phyloP scores from a whole-genome alignment of 2,329 filamentous ascomycete species.

The Nakataea oryzae region DNA sequence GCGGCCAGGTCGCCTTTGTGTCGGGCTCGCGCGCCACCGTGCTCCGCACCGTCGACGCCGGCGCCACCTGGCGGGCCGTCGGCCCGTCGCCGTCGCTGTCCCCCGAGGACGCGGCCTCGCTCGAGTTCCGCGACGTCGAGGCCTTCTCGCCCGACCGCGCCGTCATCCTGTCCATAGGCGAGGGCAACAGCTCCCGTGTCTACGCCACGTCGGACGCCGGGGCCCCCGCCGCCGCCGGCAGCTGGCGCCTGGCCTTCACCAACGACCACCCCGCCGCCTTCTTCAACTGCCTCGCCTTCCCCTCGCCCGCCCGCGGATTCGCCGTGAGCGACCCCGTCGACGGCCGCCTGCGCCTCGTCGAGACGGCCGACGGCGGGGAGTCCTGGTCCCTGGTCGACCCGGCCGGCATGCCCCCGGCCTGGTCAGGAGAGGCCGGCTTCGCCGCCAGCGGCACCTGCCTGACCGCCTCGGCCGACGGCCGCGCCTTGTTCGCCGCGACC shows the following conservation, averaged over 20 bases:
- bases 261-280: constrained; percentile 19
- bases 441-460: constrained; percentile 23
- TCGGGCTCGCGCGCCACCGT: constrained; percentile 19
- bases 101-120: constrained; percentile 5
- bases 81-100: constrained; percentile 13
- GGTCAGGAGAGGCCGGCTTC: constrained; percentile 19
- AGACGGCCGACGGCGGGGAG: constrained; percentile 18
- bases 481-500: constrained; percentile 17
- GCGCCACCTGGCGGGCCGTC: constrained; percentile 18
- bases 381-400: constrained; percentile 15
- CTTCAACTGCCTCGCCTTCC: constrained; percentile 22
- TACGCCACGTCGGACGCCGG: constrained; percentile 19
- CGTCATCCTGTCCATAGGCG: constrained; percentile 25
- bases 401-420: constrained; percentile 14
- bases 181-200: constrained; percentile 18
- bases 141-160: constrained; percentile 31
- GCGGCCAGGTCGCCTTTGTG: constrained; percentile 19
- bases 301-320: constrained; percentile 12
- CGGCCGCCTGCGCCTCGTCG: constrained; percentile 19
- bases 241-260: constrained; percentile 16
- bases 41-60: constrained; percentile 17
- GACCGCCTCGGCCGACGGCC: constrained; percentile 15
- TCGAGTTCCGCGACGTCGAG: constrained; percentile 36
- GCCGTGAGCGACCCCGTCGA: constrained; percentile 22
- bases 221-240: background rate